phyloP scores from a whole-genome alignment of 1,284 basidiomycete species.

The Sanghuangporus weigelae region DNA sequence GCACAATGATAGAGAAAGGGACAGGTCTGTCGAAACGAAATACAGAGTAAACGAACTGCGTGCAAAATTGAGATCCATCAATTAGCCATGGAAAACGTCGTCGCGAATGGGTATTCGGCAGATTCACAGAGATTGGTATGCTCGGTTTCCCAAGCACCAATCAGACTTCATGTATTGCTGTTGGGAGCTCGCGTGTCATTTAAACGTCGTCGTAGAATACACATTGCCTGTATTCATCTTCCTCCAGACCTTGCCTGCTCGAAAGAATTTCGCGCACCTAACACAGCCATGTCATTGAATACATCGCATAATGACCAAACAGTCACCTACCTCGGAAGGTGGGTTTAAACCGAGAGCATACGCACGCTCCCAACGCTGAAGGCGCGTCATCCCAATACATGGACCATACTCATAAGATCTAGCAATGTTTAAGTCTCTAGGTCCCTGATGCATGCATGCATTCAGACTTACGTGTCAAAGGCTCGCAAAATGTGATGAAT shows the following conservation, averaged over 20 bases:
- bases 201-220: constrained; percentile 45
- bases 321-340: constrained; percentile 63
- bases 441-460: constrained; percentile 2
- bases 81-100: too few species aligned
- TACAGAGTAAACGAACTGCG: too few species aligned
- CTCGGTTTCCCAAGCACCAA: too few species aligned
- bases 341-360: constrained; percentile 77
- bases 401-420: constrained; percentile 84
- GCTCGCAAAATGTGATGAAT: constrained; percentile 71
- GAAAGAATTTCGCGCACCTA: constrained; percentile 74
- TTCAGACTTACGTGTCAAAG: constrained; percentile 63
- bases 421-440: neutral
- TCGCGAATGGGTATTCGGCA: neutral
- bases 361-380: constrained; percentile 89
- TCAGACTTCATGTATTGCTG: too few species aligned
- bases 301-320: neutral
- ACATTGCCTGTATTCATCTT: constrained; percentile 40
- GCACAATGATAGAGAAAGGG: too few species aligned
- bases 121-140: neutral
- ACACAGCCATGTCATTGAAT: neutral
- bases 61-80: too few species aligned
- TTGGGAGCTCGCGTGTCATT: neutral
- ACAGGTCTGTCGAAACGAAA: too few species aligned
- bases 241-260: constrained; percentile 46
- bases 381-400: constrained; percentile 75